phyloP scores from a whole-genome alignment of 75 land plant genomes.

The Larix kaempferi region DNA sequence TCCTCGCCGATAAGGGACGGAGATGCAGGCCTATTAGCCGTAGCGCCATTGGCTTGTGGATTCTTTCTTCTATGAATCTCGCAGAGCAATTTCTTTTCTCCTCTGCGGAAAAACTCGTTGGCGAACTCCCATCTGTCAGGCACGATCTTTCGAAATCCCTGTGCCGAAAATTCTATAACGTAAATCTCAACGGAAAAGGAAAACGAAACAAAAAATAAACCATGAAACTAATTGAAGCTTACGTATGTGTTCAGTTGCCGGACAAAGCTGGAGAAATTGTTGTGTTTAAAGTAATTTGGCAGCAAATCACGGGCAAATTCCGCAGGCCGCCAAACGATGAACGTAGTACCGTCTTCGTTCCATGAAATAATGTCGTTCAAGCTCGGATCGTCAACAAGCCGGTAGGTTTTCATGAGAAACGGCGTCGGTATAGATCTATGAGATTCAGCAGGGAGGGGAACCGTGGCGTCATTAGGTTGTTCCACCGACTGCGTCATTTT shows the following conservation, averaged over 20 bases:
- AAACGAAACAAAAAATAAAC: background rate
- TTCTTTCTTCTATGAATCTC: constrained; percentile 42
- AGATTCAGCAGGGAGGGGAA: background rate
- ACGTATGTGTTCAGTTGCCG: constrained; percentile 65
- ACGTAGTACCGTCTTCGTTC: constrained; percentile 41
- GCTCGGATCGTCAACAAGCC: constrained; percentile 43
- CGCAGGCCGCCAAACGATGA: constrained; percentile 48
- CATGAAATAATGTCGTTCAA: constrained; percentile 37
- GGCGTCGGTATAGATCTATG: constrained; percentile 38
- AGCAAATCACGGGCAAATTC: constrained; percentile 46
- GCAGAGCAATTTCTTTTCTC: constrained; percentile 35
- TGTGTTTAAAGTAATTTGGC: constrained; percentile 51
- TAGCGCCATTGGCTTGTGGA: background rate
- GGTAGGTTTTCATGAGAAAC: constrained; percentile 43
- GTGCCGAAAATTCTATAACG: background rate
- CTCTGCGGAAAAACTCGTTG: constrained; percentile 38
- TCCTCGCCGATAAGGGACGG: constrained; percentile 14
- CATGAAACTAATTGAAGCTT: constrained; percentile 2
- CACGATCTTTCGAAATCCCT: constrained; percentile 52
- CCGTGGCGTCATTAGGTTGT: background rate
- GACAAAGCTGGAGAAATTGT: constrained; percentile 49
- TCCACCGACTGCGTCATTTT: background rate
- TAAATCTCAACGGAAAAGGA: background rate
- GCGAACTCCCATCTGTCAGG: constrained; percentile 54
- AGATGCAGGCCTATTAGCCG: constrained; percentile 1